Evolutionary conservation across 805 yeast genomes (phyloP), one percentile per base, ranked within the genome.

Genomic region (Cyberlindnera mycetangii): DNA sequence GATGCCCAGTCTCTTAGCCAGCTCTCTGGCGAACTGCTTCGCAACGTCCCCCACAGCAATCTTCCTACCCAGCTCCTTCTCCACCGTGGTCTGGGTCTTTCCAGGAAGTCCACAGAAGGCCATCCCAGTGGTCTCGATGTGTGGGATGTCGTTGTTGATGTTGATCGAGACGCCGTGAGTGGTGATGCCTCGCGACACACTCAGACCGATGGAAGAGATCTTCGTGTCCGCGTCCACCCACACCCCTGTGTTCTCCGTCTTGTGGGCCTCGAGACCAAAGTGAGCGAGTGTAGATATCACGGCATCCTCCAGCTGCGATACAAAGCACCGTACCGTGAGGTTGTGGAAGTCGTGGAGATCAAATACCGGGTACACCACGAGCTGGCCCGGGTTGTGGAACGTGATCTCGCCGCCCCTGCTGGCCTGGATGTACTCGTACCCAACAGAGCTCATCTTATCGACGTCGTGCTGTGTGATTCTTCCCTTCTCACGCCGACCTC

Each of bases 341-440:
- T 74, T 66, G 27, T 66, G 55, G 54, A 85, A 85, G 25, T 76
- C 72, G 50, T 75, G 73, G 42, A 93, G 68, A 61, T 93, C 90
- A 24, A 86, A 42, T 1, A 93, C 74, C 10, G 93, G 82, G 59
- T 92, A 93, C 5, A 88, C 79, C 2, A 90, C 96, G 31, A 89
- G 60, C 64, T 93, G 99, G 0, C 99, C 99, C 1, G 93, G 85
- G 0, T 98, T 98, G 67, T 93, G 99, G 71, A 87, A 93, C 0
- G 99, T 93, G 1, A 93, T 79, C 61, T 93, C 95, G 0, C 99
- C 99, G 14, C 99, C 99, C 49, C 99, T 71, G 42, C 80, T 80
- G 0, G 93, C 76, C 55, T 87, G 92, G n/a, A 82, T 75, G 58
- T 79, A 86, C 24, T 72, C 72, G 14, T 89, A 83, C n/a, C 74